Percentiles rank a stretch among this genome's conserved stretches.
These are phyloP conservation scores for Leccinum broughii DNA, from an alignment of 768 basidiomycete genomes.

Conservation along the genomic window DNA sequence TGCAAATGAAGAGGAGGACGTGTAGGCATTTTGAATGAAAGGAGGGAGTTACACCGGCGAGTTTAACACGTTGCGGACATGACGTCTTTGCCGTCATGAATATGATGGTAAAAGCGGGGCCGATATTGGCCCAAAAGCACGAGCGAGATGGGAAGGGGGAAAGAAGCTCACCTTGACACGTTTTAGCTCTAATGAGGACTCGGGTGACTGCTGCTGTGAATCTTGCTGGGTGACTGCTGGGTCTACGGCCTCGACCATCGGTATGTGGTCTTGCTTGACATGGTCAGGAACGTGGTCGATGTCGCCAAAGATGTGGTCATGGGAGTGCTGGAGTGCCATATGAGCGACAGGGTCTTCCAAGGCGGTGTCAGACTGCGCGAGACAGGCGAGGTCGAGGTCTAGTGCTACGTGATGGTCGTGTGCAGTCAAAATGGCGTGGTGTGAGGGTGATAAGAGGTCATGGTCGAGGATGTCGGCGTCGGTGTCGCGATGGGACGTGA, in stretches of 20 bases:
- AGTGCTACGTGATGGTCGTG: conserved; percentile 36
- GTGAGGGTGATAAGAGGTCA: conserved; percentile 34
- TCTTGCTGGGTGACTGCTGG: conserved; percentile 51
- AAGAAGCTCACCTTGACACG: conserved; percentile 72
- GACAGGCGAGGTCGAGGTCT: conserved; percentile 30
- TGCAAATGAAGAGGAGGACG: conserved; percentile 22
- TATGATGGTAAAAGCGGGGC: conserved; percentile 22
- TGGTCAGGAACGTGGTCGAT: conserved; percentile 36
- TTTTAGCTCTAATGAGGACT: conserved; percentile 73
- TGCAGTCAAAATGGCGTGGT: conserved; percentile 27
- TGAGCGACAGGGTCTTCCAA: conserved; percentile 28
- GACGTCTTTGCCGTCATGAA: conserved; percentile 21
- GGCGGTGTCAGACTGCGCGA: conserved; percentile 27
- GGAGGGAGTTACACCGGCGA: conserved; percentile 10
- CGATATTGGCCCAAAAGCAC: conserved; percentile 15
- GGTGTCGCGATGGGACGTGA: conserved; percentile 31
- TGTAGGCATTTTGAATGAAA: conserved; percentile 20
- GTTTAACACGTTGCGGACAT: conserved; percentile 28
- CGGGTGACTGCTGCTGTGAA: conserved; percentile 58
- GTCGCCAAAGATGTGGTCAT: conserved; percentile 35
- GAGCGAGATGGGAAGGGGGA: conserved; percentile 20
- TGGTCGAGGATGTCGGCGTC: conserved; percentile 35
- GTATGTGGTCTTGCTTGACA: conserved; percentile 34
- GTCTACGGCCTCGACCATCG: conserved; percentile 37
- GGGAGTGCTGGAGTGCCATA: conserved; percentile 31